A percentile compares a stretch with the other conserved stretches of the same genome.
phyloP scores from a whole-genome alignment of 2,329 filamentous ascomycete species.

The Colletotrichum australisinense region DNA sequence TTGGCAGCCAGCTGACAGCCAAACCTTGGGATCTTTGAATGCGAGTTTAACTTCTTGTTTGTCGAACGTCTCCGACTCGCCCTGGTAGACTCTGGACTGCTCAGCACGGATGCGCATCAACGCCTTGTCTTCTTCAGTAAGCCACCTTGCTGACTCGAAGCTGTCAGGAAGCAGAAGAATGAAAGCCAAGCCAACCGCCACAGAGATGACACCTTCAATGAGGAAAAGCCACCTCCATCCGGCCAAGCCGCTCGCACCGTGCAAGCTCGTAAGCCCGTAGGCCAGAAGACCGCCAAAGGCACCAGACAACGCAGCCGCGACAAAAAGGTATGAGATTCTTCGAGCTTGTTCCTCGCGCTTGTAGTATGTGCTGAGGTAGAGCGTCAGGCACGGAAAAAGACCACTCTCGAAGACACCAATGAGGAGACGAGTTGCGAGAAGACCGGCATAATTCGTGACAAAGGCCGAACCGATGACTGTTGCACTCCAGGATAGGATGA shows the following conservation, averaged over 20 bases:
- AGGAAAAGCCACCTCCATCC: conserved; percentile 65
- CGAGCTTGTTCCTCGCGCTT: conserved; percentile 43
- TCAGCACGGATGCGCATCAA: conserved; percentile 61
- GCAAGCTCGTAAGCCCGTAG: conserved; percentile 53
- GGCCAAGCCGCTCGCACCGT: conserved; percentile 50
- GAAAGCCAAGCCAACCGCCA: conserved; percentile 58
- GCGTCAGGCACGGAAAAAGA: conserved; percentile 60
- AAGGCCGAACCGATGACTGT: conserved; percentile 61
- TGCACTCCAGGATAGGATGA: conserved; percentile 56
- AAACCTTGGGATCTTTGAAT: conserved; percentile 62
- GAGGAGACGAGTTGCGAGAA: conserved; percentile 57
- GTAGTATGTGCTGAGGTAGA: conserved; percentile 50
- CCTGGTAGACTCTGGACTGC: conserved; percentile 56
- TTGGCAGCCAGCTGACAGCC: conserved; percentile 59
- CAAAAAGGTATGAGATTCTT: conserved; percentile 58
- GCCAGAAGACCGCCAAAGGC: conserved; percentile 56
- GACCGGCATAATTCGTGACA: conserved; percentile 52
- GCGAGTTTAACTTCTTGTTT: conserved; percentile 61
- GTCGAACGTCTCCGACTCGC: conserved; percentile 59
- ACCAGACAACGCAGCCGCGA: conserved; percentile 53
- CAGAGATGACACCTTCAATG: conserved; percentile 59
- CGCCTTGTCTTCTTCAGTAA: conserved; percentile 58
- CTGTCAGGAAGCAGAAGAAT: conserved; percentile 50
- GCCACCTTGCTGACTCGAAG: conserved; percentile 58
- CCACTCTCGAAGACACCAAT: conserved; percentile 61